Evolutionary conservation across 306 rosid genomes (phyloP).

Genomic region (Albizia julibrissin): DNA sequence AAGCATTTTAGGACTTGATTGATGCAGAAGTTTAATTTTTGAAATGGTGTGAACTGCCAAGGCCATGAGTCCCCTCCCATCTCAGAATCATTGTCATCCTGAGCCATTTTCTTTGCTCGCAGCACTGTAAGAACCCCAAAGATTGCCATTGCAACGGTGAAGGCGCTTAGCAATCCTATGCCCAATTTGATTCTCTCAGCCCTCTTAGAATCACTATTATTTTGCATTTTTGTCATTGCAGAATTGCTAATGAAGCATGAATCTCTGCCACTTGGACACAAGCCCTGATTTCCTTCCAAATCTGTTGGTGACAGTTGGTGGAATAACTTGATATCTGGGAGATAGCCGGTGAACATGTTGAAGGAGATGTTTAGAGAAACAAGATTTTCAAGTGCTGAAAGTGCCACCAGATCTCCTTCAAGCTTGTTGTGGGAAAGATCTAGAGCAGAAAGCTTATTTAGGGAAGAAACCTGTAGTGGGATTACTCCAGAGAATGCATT

Average conservation of each 20-base stretch:
- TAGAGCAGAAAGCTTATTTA: constrained; percentile 65
- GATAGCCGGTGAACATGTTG: constrained; percentile 76
- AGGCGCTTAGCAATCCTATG: constrained; percentile 58
- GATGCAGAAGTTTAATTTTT: constrained; percentile 75
- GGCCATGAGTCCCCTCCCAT: constrained; percentile 70
- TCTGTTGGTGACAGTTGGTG: constrained; percentile 60
- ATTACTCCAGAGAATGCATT: constrained; percentile 65
- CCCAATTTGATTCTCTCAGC: constrained; percentile 55
- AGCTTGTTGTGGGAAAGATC: constrained; percentile 79
- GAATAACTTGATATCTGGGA: constrained; percentile 78
- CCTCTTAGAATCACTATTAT: constrained; percentile 35
- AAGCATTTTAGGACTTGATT: constrained; percentile 72
- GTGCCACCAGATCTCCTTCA: constrained; percentile 66
- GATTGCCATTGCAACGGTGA: constrained; percentile 58
- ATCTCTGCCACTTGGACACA: constrained; percentile 64
- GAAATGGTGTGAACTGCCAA: constrained; percentile 88
- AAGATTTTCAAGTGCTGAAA: constrained; percentile 68
- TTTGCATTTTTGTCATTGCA: constrained; percentile 34
- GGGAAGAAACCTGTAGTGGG: constrained; percentile 66
- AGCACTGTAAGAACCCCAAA: constrained; percentile 55
- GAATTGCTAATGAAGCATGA: constrained; percentile 60
- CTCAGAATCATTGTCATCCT: constrained; percentile 68
- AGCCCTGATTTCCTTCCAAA: constrained; percentile 67
- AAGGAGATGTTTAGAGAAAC: constrained; percentile 80
- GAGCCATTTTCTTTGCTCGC: constrained; percentile 53